Conservation (phyloP, 2,329 filamentous ascomycete genomes). For the Nothopassalora personata region DNA sequence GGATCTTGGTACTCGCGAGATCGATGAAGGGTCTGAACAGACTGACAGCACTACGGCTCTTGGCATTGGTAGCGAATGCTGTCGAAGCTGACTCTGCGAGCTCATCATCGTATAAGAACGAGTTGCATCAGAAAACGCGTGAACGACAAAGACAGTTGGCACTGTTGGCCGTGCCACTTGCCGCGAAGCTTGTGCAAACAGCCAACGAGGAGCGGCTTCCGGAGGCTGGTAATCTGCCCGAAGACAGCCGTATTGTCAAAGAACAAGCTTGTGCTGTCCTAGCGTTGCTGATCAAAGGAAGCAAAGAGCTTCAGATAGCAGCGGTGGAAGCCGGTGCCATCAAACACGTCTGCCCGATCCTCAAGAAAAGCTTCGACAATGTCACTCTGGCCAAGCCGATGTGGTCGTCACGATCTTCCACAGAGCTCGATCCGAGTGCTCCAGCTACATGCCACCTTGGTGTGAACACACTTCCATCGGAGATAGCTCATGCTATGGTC, state of each 20-base stretch:
- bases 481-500: slow-evolving; percentile 64
- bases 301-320: slow-evolving; percentile 71
- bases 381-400: slow-evolving; percentile 47
- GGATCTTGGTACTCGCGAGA: slow-evolving; percentile 44
- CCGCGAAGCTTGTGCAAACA: slow-evolving; percentile 45
- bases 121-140: slow-evolving; percentile 30
- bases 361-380: slow-evolving; percentile 63
- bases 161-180: slow-evolving; percentile 43
- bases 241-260: slow-evolving; percentile 48
- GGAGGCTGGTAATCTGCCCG: slow-evolving; percentile 21
- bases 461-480: slow-evolving; percentile 55
- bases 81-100: slow-evolving; percentile 33
- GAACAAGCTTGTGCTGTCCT: slow-evolving; percentile 72
- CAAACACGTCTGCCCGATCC: slow-evolving; percentile 55
- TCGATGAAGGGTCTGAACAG: slow-evolving; percentile 38
- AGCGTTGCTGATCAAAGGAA: slow-evolving; percentile 72
- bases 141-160: slow-evolving; percentile 41
- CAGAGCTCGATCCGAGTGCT: slow-evolving; percentile 16
- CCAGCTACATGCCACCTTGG: slow-evolving; percentile 48
- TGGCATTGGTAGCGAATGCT: slow-evolving; percentile 33
- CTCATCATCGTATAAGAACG: slow-evolving; percentile 30
- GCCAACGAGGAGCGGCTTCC: slow-evolving; percentile 20
- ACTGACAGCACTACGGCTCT: slow-evolving; percentile 39
- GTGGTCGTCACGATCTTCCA: slow-evolving; percentile 47
- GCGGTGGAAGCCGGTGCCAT: slow-evolving; percentile 67